Base-by-base conservation (phyloP, 1,284 basidiomycete genomes). In the Melampsora americana region DNA sequence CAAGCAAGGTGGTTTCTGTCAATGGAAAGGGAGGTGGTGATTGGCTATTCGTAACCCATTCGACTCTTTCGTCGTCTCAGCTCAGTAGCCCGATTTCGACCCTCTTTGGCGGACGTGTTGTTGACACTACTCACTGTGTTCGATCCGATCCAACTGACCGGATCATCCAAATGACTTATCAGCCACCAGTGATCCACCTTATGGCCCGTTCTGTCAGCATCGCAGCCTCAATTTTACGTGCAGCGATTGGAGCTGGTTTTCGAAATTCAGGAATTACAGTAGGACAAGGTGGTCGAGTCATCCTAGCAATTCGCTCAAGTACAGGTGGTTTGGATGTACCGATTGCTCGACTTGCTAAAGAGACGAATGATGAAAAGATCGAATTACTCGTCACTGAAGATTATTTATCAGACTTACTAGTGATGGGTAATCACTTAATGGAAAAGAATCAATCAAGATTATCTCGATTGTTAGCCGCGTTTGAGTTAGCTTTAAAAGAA, bases 281-380 rank as follows among this genome's bases (percentile, higher is more conserved):
- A 18, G 72, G 72, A 6, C 39, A 60, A 20, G 28, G 56, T 35
- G 72, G 72, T 5, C 50, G 66, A 18, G 35, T 60, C 0, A 67
- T 74, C 26, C 53, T 74, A 1, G 72, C 72, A 14, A 74, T 74
- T 56, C 64, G 72, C 2, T 35, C 72, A 20, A 67, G 65, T 28
- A 67, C 72, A 2, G 72, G 65, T 60, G 72, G 72, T 30, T n/a
- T 74, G 12, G 72, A 74, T 26, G 72, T 74, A 26, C 72, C 72
- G 5, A 74, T 74, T 11, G 72, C 72, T 11, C 50, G 48, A 30
- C 35, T 59, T 12, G 66, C 28, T 11, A 50, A 44, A 56, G 16
- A 61, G 6, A 61, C 16, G 5, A 6, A 32, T 18, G 30, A 61
- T 20, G 20, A 4, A 20, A 35, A 32, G 39, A 30, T 73, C 1